phyloP scores from a whole-genome alignment of 1,139 yeast species.

The Candida dubliniensis region DNA sequence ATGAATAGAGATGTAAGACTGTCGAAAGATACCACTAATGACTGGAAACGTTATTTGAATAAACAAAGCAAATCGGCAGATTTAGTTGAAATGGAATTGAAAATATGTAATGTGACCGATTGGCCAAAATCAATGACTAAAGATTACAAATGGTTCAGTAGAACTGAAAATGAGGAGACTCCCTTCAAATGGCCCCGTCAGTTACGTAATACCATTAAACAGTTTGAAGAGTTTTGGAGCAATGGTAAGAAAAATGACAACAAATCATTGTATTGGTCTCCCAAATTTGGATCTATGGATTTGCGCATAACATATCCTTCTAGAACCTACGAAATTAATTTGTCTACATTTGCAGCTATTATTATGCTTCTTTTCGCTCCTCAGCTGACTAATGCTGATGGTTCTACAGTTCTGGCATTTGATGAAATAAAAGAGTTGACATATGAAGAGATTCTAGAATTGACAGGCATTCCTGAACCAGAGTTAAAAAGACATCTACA shows the following conservation, averaged over 20 bases:
- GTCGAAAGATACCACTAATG: conserved; percentile 60
- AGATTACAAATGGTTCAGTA: conserved; percentile 51
- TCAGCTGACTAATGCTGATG: conserved; percentile 47
- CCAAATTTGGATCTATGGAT: conserved; percentile 80
- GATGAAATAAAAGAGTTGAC: conserved; percentile 40
- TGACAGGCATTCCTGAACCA: conserved; percentile 69
- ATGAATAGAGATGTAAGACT: conserved; percentile 84
- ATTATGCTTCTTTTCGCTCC: conserved; percentile 73
- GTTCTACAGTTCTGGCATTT: conserved; percentile 40
- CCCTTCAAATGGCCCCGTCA: conserved; percentile 51
- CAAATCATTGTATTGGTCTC: conserved; percentile 79
- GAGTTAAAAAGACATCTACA: conserved; percentile 79
- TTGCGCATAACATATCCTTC: conserved; percentile 65
- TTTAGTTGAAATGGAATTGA: conserved; percentile 46
- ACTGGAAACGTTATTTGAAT: conserved; percentile 41
- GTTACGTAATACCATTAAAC: conserved; percentile 36
- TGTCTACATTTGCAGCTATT: conserved; percentile 79
- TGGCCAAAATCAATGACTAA: conserved; percentile 57
- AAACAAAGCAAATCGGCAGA: conserved; percentile 19
- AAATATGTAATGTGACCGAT: conserved; percentile 53
- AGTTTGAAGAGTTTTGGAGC: conserved; percentile 47
- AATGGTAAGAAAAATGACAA: conserved; percentile 66
- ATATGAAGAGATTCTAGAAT: conserved; percentile 59
- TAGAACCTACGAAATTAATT: conserved; percentile 72
- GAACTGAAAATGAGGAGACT: conserved; percentile 34